Evolutionary conservation across 345 rosid species (phyloP), one percentile per base, ranked within the genome.

Genomic region (Pugionium cornutum): DNA sequence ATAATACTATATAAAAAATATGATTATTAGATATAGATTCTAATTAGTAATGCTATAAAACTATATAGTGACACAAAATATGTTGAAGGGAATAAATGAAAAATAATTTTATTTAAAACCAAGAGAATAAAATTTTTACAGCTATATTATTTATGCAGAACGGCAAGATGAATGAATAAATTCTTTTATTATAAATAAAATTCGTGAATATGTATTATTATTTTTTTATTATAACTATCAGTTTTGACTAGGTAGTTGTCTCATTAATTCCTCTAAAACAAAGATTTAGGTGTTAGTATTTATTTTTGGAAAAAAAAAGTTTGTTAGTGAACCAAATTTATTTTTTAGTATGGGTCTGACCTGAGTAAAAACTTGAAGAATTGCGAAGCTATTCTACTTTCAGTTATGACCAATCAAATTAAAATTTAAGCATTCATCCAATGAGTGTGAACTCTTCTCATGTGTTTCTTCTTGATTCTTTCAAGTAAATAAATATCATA

Each of bases 391-490:
- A 54, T 36, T 39, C 4, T 2, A 62, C 9, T 62, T 36, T 6
- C 55, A 47, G 29, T 11, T 36, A 28, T 32, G 44, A 53, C n/a
- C 53, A 65, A 55, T 45, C 54, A 55, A 46, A 45, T 46, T 2
- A 61, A 6, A 34, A 25, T 49, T 31, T 6, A 48, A 58, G 6
- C 66, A 42, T 34, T 59, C 6, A 37, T 25, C 61, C 40, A 28
- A 69, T 60, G n/a, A 43, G 11, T 69, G 31, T 34, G 33, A 43
- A 52, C 30, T 42, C 53, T 42, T 69, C 0, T 26, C 34, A 5
- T 59, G 39, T 59, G 39, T 50, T 39, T 49, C 48, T 39, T 49
- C 5, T 10, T 10, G 36, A 1, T 45, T 3, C 36, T 18, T 18
- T 34, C 3, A 6, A 41, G 41, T 66, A 3, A 9, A 66, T 36